Evolutionary conservation across 148 eudicot genomes (phyloP).

Genomic region (Fagopyrum tataricum): DNA sequence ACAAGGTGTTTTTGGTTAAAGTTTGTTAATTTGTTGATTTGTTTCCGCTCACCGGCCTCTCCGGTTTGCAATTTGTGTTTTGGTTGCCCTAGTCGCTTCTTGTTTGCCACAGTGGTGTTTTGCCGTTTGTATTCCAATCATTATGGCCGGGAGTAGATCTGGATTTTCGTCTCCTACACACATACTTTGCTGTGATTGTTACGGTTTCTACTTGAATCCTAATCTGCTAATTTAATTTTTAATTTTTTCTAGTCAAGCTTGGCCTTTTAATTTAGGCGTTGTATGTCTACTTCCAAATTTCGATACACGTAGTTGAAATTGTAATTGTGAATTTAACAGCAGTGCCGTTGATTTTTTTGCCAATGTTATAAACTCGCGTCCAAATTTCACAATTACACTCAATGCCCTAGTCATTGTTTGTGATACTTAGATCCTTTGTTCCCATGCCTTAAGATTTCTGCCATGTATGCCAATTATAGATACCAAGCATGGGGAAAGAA

Average conservation of each 20-base stretch:
- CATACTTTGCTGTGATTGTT: background rate
- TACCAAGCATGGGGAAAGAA: too few species aligned
- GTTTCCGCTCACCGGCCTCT: background rate
- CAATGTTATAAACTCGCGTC: too few species aligned
- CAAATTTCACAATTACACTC: too few species aligned
- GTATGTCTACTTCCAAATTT: background rate
- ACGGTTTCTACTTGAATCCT: background rate
- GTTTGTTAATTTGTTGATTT: background rate
- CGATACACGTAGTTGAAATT: background rate
- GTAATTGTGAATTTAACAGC: too few species aligned
- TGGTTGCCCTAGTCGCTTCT: background rate
- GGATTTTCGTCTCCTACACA: background rate
- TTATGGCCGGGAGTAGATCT: background rate
- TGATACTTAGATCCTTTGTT: background rate
- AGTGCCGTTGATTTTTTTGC: too few species aligned
- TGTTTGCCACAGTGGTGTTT: background rate
- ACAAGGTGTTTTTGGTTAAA: background rate
- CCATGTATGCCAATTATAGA: too few species aligned
- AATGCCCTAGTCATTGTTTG: background rate
- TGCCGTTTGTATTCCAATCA: background rate
- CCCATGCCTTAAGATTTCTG: too few species aligned
- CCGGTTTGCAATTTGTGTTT: background rate
- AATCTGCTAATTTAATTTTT: background rate
- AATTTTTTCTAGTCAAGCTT: background rate
- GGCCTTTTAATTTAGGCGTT: background rate